A percentile compares a stretch with the other conserved stretches of the same genome.
phyloP scores from a whole-genome alignment of 2,329 filamentous ascomycete genomes.

The Rutstroemia sp. region DNA sequence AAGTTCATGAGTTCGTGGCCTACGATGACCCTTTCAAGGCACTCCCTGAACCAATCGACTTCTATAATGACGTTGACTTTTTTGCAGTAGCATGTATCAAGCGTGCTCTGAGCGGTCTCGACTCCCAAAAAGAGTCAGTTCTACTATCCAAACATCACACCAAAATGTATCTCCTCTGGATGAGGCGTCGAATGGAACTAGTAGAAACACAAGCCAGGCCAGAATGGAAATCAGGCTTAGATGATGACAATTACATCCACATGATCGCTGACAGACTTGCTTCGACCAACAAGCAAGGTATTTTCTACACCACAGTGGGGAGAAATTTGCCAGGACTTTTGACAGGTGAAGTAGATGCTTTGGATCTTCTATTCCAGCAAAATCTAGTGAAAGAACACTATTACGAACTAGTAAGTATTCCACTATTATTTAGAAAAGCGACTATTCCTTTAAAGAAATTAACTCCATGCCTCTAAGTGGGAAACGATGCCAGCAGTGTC shows the following conservation, averaged over 20 bases:
- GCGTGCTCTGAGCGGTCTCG: not conserved
- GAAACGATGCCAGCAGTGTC: not conserved
- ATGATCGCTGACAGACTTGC: not conserved
- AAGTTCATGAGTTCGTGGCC: not conserved
- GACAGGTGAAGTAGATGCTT: not conserved
- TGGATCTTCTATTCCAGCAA: not conserved
- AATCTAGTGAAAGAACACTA: not conserved
- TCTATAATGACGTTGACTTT: not conserved
- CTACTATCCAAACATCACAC: not conserved
- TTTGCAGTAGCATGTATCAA: not conserved
- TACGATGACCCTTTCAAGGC: not conserved
- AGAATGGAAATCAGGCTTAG: not conserved
- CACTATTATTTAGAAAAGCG: not conserved
- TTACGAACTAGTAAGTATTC: not conserved
- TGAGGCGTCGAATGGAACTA: not conserved
- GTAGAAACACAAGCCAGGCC: not conserved
- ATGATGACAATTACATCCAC: no score
- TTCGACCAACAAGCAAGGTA: not conserved
- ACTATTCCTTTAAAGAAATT: not conserved
- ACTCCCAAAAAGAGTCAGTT: not conserved
- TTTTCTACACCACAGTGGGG: not conserved
- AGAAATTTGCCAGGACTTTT: not conserved
- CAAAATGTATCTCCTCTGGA: not conserved
- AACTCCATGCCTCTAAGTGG: not conserved
- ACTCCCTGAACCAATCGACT: not conserved